Evolutionary conservation across 164 flowering plant genomes (phyloP).

Genomic region (Tetrastigma voinierianum): DNA sequence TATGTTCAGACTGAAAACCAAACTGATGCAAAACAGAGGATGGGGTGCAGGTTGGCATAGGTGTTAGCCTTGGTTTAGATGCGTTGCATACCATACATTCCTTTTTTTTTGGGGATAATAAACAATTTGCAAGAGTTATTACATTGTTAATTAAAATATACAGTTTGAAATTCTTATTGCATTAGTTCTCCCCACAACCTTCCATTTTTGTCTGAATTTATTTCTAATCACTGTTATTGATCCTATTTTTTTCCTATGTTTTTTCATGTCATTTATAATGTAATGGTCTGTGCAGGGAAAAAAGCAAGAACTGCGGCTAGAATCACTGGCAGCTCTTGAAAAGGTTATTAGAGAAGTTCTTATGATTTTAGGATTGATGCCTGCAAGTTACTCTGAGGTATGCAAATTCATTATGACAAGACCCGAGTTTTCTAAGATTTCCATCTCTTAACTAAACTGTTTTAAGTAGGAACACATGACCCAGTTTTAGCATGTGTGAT

Average conservation of each 20-base stretch:
- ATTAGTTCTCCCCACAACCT: no score
- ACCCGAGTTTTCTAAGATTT: not conserved
- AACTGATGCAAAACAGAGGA: not conserved
- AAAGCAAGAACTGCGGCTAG: constrained; percentile 64
- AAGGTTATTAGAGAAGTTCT: constrained; percentile 54
- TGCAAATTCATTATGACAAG: not conserved
- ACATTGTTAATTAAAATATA: no score
- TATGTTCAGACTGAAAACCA: not conserved
- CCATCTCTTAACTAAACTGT: not conserved
- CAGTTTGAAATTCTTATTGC: no score
- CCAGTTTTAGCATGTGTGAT: not conserved
- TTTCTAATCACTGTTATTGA: not conserved
- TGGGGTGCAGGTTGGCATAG: not conserved
- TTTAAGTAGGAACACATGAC: not conserved
- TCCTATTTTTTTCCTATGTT: not conserved
- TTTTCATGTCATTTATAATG: constrained; percentile 1
- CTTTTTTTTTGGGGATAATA: no score
- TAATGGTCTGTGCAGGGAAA: constrained; percentile 59
- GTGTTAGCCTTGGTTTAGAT: no score
- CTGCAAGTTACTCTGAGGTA: constrained; percentile 81
- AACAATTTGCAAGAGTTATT: no score
- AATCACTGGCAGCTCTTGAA: constrained; percentile 73
- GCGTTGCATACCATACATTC: no score
- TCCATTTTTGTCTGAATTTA: no score
- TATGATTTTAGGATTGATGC: constrained; percentile 71